Conservation (phyloP, 805 yeast genomes). For the Gaillardinia entomophila region DNA sequence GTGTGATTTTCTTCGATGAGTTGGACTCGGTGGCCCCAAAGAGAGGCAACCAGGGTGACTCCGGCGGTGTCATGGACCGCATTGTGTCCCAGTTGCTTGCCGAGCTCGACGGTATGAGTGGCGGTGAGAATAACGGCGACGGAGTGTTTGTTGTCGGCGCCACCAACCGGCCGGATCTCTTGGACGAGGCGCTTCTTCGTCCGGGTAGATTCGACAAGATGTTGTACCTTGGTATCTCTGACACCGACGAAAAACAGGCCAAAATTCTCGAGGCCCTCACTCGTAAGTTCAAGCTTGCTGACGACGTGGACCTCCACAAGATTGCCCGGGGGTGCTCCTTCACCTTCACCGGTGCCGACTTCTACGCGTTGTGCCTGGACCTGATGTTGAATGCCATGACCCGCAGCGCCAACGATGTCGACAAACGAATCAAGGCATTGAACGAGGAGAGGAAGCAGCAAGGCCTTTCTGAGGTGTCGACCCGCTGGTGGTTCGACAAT, state of each 20-base stretch:
- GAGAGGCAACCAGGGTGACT: slow-evolving; percentile 97
- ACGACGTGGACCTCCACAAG: slow-evolving; percentile 49
- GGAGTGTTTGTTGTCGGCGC: slow-evolving; percentile 99
- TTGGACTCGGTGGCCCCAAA: slow-evolving; percentile 97
- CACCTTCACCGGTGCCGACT: slow-evolving; percentile 97
- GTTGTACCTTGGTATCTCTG: slow-evolving; percentile 89
- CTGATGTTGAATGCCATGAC: slow-evolving; percentile 97
- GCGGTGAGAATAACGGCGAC: slow-evolving; percentile 47
- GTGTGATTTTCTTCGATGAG: slow-evolving; percentile 96
- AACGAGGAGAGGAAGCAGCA: slow-evolving; percentile 31
- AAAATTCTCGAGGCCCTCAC: slow-evolving; percentile 86
- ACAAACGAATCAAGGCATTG: slow-evolving; percentile 49
- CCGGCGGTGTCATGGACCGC: slow-evolving; percentile 99
- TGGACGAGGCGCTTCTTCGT: slow-evolving; percentile 89
- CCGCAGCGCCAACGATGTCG: slow-evolving; percentile 73
- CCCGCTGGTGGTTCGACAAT: slow-evolving; percentile 89
- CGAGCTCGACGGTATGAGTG: slow-evolving; percentile 94
- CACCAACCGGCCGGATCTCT: slow-evolving; percentile 90
- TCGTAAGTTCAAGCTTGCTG: slow-evolving; percentile 63
- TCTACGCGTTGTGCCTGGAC: slow-evolving; percentile 92
- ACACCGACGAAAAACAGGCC: slow-evolving; percentile 81
- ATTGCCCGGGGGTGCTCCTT: slow-evolving; percentile 74
- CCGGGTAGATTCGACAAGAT: slow-evolving; percentile 95
- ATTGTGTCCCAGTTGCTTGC: slow-evolving; percentile 93
- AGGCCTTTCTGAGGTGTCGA: slow-evolving; percentile 44